Percentiles rank a stretch among this genome's conserved stretches.
phyloP scores from a whole-genome alignment of 169 alveolate genomes.

The Plasmodium malariae region DNA sequence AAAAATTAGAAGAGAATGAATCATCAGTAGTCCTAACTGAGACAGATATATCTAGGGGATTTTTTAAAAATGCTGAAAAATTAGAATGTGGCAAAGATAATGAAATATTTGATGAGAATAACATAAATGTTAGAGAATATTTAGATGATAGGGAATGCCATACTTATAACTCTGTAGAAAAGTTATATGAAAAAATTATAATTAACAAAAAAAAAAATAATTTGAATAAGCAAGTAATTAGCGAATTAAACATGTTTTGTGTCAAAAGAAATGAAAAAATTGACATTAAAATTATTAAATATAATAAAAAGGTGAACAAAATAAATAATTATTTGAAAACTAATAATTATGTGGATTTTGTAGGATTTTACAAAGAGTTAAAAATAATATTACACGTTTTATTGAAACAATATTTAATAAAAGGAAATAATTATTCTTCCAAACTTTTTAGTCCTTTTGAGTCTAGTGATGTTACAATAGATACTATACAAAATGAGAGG shows the following conservation, averaged over 20 bases:
- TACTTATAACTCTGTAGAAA: background rate
- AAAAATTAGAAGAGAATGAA: background rate
- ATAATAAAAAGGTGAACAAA: conserved; percentile 55
- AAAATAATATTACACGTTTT: conserved; percentile 10
- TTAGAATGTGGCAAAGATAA: background rate
- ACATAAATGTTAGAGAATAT: background rate
- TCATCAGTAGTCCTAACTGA: background rate
- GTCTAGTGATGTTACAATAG: background rate
- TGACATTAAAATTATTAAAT: conserved; percentile 55
- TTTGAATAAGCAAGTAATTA: conserved; percentile 9
- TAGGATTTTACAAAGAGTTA: conserved; percentile 51
- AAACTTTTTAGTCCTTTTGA: background rate
- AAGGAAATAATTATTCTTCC: conserved; percentile 6
- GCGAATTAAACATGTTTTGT: conserved; percentile 6
- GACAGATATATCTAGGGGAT: background rate
- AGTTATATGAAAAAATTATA: conserved; percentile 31
- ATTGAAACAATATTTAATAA: conserved; percentile 21
- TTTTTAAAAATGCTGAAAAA: conserved; percentile 1
- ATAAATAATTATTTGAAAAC: conserved; percentile 42
- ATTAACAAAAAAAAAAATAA: conserved; percentile 31
- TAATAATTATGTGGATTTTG: conserved; percentile 21
- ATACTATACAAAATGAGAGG: background rate
- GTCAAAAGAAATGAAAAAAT: conserved; percentile 31
- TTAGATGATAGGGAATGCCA: background rate
- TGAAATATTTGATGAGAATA: background rate